A percentile compares a stretch with the other conserved stretches of the same genome.
Conservation (phyloP, 352 stramenopile genomes). For the Pythium utonaiense region DNA sequence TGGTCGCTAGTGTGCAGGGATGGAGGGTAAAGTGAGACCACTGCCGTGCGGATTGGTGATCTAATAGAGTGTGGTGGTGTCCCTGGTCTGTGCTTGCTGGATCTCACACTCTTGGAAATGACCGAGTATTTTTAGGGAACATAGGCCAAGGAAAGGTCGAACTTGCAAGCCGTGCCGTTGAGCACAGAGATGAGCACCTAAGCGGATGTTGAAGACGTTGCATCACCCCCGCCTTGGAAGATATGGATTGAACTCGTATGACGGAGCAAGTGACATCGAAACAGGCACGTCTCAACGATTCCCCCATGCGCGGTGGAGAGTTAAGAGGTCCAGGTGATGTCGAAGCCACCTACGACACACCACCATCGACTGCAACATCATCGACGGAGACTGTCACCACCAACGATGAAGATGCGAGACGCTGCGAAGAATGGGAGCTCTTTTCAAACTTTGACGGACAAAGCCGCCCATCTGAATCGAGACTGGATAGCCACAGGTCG, state of each 20-base stretch:
- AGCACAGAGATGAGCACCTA: not conserved
- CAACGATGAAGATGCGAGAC: slow-evolving; percentile 19
- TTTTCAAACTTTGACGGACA: slow-evolving; percentile 14
- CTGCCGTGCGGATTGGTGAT: not conserved
- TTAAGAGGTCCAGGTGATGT: not conserved
- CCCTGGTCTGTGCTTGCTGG: not conserved
- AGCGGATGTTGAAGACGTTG: slow-evolving; percentile 3
- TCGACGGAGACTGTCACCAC: slow-evolving; percentile 20
- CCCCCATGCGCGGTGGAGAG: not conserved
- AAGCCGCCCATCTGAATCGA: slow-evolving; percentile 8
- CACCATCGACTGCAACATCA: slow-evolving; percentile 15
- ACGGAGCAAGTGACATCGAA: not conserved
- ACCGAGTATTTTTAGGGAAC: slow-evolving; percentile 2
- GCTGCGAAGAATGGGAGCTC: slow-evolving; percentile 26
- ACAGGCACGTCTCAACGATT: not conserved
- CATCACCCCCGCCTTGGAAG: not conserved
- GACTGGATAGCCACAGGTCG: not conserved
- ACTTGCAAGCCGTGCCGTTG: not conserved
- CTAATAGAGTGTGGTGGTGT: slow-evolving; percentile 4
- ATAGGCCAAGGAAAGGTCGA: not conserved
- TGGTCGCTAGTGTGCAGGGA: not conserved
- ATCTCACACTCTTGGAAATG: not conserved
- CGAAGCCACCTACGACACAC: not conserved
- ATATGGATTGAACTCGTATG: slow-evolving; percentile 14
- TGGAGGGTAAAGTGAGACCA: not conserved